Evolutionary conservation across 805 yeast genomes (phyloP), one percentile per base, ranked within the genome.

Genomic region (Metschnikowia similis): DNA sequence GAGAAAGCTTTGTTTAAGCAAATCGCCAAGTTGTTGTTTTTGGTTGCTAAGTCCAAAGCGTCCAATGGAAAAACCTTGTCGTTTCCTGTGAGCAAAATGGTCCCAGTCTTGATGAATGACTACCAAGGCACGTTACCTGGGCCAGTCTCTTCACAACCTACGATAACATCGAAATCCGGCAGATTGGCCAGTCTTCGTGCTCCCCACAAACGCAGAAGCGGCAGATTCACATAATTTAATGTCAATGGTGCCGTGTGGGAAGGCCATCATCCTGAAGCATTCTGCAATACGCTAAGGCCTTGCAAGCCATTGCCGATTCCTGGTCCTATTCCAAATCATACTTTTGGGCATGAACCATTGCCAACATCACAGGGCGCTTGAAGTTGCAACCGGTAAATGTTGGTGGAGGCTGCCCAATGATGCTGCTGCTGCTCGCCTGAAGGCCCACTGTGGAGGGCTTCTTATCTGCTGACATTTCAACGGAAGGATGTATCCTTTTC

Each of bases 41-140:
- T 74, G 44, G 54, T 76, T 51, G 54, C 76, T 49, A 59, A 63
- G 28, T 56, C 66, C 34, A 56, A 66, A 42, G 60, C 66, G n/a
- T 51, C 67, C 2, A 48, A 54, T 4, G 66, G 67, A 14, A 57
- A 56, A 21, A 55, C 53, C 16, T 57, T 72, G 38, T 53, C 68
- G n/a, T 49, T 65, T 28, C 57, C 61, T 26, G 61, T 71, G 46
- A 69, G 74, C 40, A 66, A 70, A 37, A 67, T 66, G 26, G 64
- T 91, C 42, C 96, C 96, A 0, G 84, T 87, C 0, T 74, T 87
- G 49, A 82, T 82, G 62, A 79, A 83, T 26, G 88, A 84, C 56
- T 90, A 88, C 61, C 70, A 79, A 35, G 97, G 97, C 42, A 77
- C 85, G 1, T 74, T 91, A 60, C 97, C 97, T 1, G 86, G 87